Evolutionary conservation across 441 rosid genomes (phyloP), one percentile per base, ranked within the genome.

Genomic region (Bocquillonia castaneifolia): DNA sequence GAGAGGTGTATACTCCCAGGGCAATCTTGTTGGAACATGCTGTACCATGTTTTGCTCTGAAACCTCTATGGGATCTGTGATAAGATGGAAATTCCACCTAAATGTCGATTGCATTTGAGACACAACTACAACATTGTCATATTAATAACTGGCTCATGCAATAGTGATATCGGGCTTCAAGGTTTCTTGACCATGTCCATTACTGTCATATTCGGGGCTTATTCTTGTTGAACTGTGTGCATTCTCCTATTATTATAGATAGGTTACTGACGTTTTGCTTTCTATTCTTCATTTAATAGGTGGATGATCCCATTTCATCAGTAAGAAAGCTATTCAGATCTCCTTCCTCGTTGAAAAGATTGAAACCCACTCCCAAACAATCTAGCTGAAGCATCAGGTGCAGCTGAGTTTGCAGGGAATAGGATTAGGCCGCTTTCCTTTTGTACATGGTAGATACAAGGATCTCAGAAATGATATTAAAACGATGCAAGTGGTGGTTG

Each of bases 231-330:
- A 36, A 22, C n/a, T 55, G 54, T 63, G 29, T 52, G 5, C 25
- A 6, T 48, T 29, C 25, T 22, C 22, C 68, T 34, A 26, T 31
- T 52, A 6, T 50, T 10, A 25, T 29, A n/a, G 2, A 14, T 12
- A 58, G 51, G 54, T 20, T 50, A 22, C 32, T 37, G 26, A 32
- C 23, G 58, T 57, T 40, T 59, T 20, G 25, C 36, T 59, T 52
- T n/a, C 37, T 69, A 15, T 63, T 51, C 74, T 22, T 47, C 9
- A 13, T 72, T 72, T 67, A 29, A 29, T 28, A 90, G 99, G 93
- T 92, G 64, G 93, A 87, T 45, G 90, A 95, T 84, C 98, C 98
- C 15, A 66, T 95, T 68, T 73, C 85, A 71, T 86, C 94, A 60
- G 85, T 95, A 12, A 83, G 88, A 59, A 90, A 82, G 76, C 96